A percentile compares a stretch with the other conserved stretches of the same genome.
phyloP scores from a whole-genome alignment of 179 eudicot species.

The Carnegiea gigantea region DNA sequence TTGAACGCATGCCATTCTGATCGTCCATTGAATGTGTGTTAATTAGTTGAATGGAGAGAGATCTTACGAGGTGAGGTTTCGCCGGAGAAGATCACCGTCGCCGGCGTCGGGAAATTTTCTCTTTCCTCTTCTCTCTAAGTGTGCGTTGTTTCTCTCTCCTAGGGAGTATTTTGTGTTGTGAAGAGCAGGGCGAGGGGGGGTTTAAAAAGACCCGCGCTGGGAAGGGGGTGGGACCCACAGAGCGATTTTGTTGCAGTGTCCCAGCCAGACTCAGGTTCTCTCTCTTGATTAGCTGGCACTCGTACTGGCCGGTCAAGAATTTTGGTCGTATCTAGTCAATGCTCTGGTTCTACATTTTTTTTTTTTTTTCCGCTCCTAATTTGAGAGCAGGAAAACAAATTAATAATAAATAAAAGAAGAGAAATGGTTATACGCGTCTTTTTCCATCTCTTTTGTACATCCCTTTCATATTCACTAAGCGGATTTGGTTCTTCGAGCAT shows the following conservation, averaged over 20 bases:
- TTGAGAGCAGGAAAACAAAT: not conserved
- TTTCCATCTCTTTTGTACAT: not conserved
- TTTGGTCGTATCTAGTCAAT: conserved; percentile 2
- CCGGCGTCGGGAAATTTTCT: not conserved
- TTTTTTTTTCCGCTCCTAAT: not conserved
- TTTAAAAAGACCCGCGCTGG: conserved; percentile 31
- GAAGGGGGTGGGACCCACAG: not conserved
- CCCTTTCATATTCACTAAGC: not conserved
- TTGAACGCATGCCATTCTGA: not conserved
- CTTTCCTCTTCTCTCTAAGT: not conserved
- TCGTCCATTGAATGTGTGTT: not conserved
- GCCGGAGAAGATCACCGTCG: not conserved
- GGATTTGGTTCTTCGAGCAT: no score
- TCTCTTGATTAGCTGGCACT: conserved; percentile 17
- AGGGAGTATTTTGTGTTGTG: not conserved
- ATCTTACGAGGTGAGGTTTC: not conserved
- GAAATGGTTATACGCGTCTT: not conserved
- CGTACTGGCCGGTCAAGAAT: not conserved
- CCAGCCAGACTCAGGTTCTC: not conserved
- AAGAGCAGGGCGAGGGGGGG: not conserved
- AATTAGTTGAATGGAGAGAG: no score
- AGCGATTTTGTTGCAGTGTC: conserved; percentile 1
- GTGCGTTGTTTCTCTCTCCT: not conserved
- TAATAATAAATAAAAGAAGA: not conserved
- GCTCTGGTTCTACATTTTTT: not conserved